Evolutionary conservation across 1,284 basidiomycete species (phyloP).

Genomic region (Cutaneotrichosporon cutaneum): DNA sequence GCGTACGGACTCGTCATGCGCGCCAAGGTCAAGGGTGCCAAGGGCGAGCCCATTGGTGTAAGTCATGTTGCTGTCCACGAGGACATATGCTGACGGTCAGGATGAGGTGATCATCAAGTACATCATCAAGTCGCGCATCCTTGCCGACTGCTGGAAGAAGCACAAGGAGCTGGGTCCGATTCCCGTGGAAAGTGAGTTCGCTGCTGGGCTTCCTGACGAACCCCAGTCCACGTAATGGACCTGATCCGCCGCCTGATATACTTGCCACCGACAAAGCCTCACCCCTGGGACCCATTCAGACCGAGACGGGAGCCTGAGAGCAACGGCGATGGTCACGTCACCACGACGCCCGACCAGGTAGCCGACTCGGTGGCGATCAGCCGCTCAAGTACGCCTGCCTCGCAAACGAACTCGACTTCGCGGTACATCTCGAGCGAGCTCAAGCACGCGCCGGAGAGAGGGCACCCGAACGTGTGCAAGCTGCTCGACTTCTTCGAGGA

Average conservation of each 20-base stretch:
- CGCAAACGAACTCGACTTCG: conserved; percentile 28
- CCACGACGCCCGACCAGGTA: neutral
- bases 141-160: conserved; percentile 99
- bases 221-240: conserved; percentile 81
- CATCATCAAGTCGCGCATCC: conserved; percentile 95
- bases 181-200: conserved; percentile 77
- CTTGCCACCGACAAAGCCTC: conserved; percentile 64
- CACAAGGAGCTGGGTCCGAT: conserved; percentile 94
- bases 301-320: neutral
- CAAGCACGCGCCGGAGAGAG: conserved; percentile 40
- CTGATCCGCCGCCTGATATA: conserved; percentile 74
- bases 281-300: conserved; percentile 71
- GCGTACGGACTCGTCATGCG: conserved; percentile 95
- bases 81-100: conserved; percentile 29
- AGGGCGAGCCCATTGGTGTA: conserved; percentile 74
- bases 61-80: conserved; percentile 46
- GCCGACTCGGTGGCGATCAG: conserved; percentile 8
- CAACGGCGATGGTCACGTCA: neutral
- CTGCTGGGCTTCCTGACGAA: neutral
- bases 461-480: conserved; percentile 66
- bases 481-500: conserved; percentile 98
- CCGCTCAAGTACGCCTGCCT: conserved; percentile 17
- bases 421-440: conserved; percentile 43
- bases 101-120: conserved; percentile 86
- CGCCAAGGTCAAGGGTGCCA: conserved; percentile 71